These are phyloP conservation scores for Alternaria brassicicola DNA, from an alignment of 2,329 filamentous ascomycete genomes.

Conservation along the genomic window DNA sequence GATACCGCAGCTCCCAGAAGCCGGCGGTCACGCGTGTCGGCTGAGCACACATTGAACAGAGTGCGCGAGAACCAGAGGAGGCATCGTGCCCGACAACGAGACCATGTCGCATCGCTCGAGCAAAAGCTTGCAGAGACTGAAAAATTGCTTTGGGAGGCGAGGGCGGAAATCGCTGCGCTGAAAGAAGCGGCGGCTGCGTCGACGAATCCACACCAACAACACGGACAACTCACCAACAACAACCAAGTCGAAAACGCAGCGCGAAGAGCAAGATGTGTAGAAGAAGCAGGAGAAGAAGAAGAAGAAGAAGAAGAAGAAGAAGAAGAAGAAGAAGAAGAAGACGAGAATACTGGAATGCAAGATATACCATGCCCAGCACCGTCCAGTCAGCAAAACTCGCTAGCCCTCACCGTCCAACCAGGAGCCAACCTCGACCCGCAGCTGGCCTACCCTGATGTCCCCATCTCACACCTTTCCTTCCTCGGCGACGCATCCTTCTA, in stretches of 20 bases:
- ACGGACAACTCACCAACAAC: not conserved
- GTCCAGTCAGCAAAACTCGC: conserved; percentile 1
- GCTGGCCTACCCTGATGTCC: conserved; percentile 12
- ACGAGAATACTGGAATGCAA: not conserved
- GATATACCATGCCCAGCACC: not conserved
- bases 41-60: conserved; percentile 48
- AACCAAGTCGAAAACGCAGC: not conserved
- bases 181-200: conserved; percentile 20
- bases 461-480: conserved; percentile 17
- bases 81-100: conserved; percentile 55
- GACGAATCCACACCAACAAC: conserved; percentile 10
- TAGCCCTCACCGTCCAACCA: conserved; percentile 3
- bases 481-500: conserved; percentile 4
- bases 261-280: not conserved
- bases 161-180: conserved; percentile 35
- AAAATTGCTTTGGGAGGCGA: conserved; percentile 30
- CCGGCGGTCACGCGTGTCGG: conserved; percentile 30
- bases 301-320: no score
- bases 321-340: no score
- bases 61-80: conserved; percentile 61
- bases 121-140: conserved; percentile 39
- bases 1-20: conserved; percentile 20
- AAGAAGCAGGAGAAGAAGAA: no score
- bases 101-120: conserved; percentile 51
- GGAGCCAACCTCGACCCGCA: conserved; percentile 3